Evolutionary conservation across 2,329 filamentous ascomycete genomes (phyloP), one percentile per base, ranked within the genome.

Genomic region (Alternaria sp.): DNA sequence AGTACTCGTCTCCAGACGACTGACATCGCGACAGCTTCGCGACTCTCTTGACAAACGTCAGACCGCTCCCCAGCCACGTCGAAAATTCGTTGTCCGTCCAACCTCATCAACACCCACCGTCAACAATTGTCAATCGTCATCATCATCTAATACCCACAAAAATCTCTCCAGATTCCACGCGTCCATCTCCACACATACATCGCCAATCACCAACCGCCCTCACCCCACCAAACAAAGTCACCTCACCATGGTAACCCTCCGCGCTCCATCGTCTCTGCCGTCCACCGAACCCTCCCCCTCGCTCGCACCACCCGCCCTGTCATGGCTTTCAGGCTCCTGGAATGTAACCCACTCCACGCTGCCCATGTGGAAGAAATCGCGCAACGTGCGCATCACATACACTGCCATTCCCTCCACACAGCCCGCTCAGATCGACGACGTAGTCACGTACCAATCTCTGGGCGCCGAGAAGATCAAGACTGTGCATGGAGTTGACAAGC

Each of bases 361-460:
- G 1, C 77, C 77, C 55, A 93, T 95, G 90, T 96, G 92, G 92
- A 88, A 88, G 69, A 85, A 86, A 47, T 89, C 91, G 54, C 89
- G 88, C 75, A 95, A 95, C 79, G 91, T 96, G 14, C 85, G 86
- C 70, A 94, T 96, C 75, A 90, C 88, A 34, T 96, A 96, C 83
- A 86, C 80, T 9, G 77, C 84, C 71, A 59, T 61, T 51, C 54
- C 68, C 3, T 44, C 54, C 22, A 72, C 68, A 11, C 54, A 69
- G 7, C 66, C 77, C 51, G 30, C 77, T 58, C 55, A 76, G 59
- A 79, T 94, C 62, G 88, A 93, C 75, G 92, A 95, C 78, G 77
- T 89, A 3, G 92, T 95, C 64, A 85, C 86, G 58, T 92, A 92
- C 77, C 88, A 91, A 76, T 81, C 84, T 47, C 80, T 84, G 63